phyloP scores from a whole-genome alignment of 2,329 filamentous ascomycete species.

The Ascochyta viciae-villosae region DNA sequence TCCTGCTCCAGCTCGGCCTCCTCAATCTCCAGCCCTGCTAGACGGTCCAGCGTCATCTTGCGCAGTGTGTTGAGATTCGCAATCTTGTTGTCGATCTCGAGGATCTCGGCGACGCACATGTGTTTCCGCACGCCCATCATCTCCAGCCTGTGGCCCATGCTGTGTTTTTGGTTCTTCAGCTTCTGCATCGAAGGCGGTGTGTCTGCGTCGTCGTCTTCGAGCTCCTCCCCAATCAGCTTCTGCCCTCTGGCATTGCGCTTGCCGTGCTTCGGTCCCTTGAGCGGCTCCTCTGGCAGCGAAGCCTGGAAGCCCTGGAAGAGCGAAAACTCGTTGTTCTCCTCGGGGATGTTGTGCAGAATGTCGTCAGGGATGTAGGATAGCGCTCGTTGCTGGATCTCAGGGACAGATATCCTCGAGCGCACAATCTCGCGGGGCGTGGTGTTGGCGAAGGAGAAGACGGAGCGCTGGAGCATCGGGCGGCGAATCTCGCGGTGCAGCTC shows the following conservation, averaged over 20 bases:
- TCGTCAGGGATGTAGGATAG: constrained; percentile 89
- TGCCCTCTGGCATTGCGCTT: constrained; percentile 76
- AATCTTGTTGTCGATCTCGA: constrained; percentile 96
- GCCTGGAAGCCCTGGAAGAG: constrained; percentile 97
- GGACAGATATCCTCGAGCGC: constrained; percentile 85
- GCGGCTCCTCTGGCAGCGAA: constrained; percentile 73
- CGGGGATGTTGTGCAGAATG: constrained; percentile 86
- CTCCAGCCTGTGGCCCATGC: constrained; percentile 84
- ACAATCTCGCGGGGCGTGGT: constrained; percentile 94
- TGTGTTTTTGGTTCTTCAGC: constrained; percentile 79
- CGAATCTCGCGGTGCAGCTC: constrained; percentile 90
- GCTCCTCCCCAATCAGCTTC: constrained; percentile 74
- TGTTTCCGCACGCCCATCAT: constrained; percentile 93
- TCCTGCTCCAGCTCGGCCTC: constrained; percentile 91
- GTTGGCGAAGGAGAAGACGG: constrained; percentile 88
- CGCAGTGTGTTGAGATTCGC: constrained; percentile 92
- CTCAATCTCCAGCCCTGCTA: constrained; percentile 87
- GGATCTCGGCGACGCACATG: constrained; percentile 96
- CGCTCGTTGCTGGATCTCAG: constrained; percentile 93
- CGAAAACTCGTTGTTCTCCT: constrained; percentile 84
- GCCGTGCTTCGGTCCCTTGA: constrained; percentile 59
- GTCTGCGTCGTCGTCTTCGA: constrained; percentile 57
- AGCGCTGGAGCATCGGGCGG: constrained; percentile 82
- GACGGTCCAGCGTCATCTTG: constrained; percentile 84
- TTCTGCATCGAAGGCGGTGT: constrained; percentile 73